phyloP scores from a whole-genome alignment of 495 filamentous ascomycete genomes.

The Chaetomium tenue region DNA sequence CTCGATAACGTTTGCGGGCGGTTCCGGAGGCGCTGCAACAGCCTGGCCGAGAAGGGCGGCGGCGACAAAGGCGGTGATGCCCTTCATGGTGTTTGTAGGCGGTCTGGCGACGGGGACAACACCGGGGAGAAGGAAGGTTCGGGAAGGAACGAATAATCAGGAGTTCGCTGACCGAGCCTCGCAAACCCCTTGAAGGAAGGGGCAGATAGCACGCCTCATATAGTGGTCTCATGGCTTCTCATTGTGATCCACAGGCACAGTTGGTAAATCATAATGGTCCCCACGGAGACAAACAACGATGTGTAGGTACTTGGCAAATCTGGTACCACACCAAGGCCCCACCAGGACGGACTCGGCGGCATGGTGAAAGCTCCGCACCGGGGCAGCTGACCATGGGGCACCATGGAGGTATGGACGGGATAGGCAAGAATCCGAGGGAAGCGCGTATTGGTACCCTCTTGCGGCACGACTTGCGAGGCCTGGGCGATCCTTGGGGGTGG shows the following conservation, averaged over 20 bases:
- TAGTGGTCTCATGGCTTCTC: neutral
- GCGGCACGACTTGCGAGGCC: conserved; percentile 11
- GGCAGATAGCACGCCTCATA: conserved; percentile 8
- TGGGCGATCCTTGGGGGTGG: conserved; percentile 1
- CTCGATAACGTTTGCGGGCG: conserved; percentile 36
- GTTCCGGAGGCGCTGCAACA: conserved; percentile 35
- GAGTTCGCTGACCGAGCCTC: conserved; percentile 16
- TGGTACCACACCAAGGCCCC: neutral
- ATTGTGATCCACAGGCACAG: neutral
- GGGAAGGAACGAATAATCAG: conserved; percentile 5
- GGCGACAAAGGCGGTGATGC: conserved; percentile 23
- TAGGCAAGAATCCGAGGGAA: conserved; percentile 28
- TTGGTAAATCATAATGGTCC: neutral
- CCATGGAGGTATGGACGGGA: conserved; percentile 29
- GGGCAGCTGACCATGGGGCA: conserved; percentile 29
- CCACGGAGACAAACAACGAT: conserved; percentile 11
- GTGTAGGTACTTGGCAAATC: conserved; percentile 9
- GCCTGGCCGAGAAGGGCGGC: conserved; percentile 31
- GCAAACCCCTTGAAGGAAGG: neutral
- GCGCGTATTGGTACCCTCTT: conserved; percentile 9
- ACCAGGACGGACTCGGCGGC: neutral
- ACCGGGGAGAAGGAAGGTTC: conserved; percentile 3
- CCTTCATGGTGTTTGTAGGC: conserved; percentile 34
- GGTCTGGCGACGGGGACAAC: neutral
- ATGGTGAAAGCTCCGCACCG: neutral